These are phyloP conservation scores for Sugiyamaella grinbergsii DNA, from an alignment of 1,139 yeast species.

Conservation along the genomic window DNA sequence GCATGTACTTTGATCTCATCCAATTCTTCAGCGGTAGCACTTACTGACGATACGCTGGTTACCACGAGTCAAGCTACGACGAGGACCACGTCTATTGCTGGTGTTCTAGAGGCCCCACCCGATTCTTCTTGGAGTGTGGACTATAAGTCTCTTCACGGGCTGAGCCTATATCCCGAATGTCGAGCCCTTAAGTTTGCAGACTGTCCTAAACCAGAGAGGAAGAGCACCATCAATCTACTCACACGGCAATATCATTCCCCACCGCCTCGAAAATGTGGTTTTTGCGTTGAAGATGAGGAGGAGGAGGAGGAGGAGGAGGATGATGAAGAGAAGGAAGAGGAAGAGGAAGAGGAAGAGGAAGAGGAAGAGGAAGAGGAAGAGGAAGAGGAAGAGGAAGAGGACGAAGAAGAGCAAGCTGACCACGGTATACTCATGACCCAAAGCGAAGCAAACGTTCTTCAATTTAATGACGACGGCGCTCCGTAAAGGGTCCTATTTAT, in stretches of 20 bases:
- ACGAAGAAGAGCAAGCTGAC: not conserved
- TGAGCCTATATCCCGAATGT: conserved; percentile 13
- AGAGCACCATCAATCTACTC: conserved; percentile 5
- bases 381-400: conserved; percentile 10
- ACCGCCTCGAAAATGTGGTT: conserved; percentile 12
- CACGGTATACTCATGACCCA: not conserved
- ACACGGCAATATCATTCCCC: conserved; percentile 19
- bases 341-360: conserved; percentile 16
- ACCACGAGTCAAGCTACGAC: conserved; percentile 6
- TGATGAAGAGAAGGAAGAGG: conserved; percentile 11
- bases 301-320: conserved; percentile 19
- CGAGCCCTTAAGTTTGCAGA: conserved; percentile 19
- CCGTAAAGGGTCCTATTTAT: not conserved
- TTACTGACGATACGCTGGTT: conserved; percentile 6
- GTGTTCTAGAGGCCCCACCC: conserved; percentile 5
- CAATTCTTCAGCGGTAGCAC: conserved; percentile 12
- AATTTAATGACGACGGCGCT: conserved; percentile 10
- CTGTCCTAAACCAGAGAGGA: conserved; percentile 23
- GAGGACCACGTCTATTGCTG: not conserved
- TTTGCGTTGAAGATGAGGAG: conserved; percentile 15
- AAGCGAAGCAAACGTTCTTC: conserved; percentile 5
- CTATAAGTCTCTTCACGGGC: conserved; percentile 13
- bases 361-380: conserved; percentile 13
- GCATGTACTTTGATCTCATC: conserved; percentile 10
- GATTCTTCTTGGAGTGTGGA: conserved; percentile 18